These are phyloP conservation scores for Colletotrichum australisinense DNA, from an alignment of 2,329 filamentous ascomycete genomes.

Conservation along the genomic window DNA sequence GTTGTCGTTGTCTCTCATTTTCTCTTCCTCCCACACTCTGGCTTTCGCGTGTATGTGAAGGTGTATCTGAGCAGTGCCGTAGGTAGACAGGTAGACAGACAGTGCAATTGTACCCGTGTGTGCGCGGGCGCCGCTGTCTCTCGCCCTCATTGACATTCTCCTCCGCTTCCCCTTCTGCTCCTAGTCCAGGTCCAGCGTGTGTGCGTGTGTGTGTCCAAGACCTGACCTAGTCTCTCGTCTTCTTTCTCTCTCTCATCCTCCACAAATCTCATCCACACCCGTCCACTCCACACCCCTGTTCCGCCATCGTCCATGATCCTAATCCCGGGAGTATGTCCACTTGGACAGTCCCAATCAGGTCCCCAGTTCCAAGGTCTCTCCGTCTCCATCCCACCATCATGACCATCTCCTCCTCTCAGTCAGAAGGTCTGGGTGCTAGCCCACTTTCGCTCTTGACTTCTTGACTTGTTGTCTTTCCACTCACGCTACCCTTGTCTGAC, in stretches of 20 bases:
- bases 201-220: too few relatives aligned
- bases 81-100: too few relatives aligned
- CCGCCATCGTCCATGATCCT: not conserved
- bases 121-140: too few relatives aligned
- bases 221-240: not conserved
- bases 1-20: slow-evolving; percentile 5
- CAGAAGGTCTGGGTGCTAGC: not conserved
- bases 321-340: slow-evolving; percentile 20
- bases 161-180: slow-evolving; percentile 3
- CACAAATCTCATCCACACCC: slow-evolving; percentile 13
- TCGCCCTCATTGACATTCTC: not conserved
- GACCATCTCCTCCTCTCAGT: not conserved
- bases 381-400: slow-evolving; percentile 2
- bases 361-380: slow-evolving; percentile 7
- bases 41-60: too few relatives aligned
- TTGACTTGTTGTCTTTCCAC: slow-evolving; percentile 2
- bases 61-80: too few relatives aligned
- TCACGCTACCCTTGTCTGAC: slow-evolving; percentile 7
- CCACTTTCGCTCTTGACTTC: slow-evolving; percentile 1
- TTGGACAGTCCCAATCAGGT: slow-evolving; percentile 18
- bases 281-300: slow-evolving; percentile 4
- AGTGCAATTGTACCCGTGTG: too few relatives aligned
- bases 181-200: too few relatives aligned
- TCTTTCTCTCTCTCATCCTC: slow-evolving; percentile 18
- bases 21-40: not conserved